Evolutionary conservation across 2,329 filamentous ascomycete genomes (phyloP).

Genomic region (Ascochyta clinopodiicola): DNA sequence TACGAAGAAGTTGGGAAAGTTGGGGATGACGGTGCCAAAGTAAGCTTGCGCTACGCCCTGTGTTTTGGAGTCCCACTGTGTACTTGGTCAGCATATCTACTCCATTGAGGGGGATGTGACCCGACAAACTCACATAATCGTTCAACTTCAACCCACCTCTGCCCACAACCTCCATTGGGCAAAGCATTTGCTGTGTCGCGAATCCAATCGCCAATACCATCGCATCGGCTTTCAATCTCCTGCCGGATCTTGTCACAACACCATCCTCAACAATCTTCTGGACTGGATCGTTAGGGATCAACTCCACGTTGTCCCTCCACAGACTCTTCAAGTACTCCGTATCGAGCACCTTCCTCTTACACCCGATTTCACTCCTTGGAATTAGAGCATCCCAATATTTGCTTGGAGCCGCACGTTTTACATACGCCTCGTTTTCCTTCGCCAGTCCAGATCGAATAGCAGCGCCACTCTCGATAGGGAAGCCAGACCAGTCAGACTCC

Average conservation of each 20-base stretch:
- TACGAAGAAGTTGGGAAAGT: slow-evolving; percentile 34
- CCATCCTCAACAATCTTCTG: slow-evolving; percentile 48
- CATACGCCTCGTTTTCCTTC: slow-evolving; percentile 52
- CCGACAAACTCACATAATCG: slow-evolving; percentile 41
- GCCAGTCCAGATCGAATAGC: slow-evolving; percentile 46
- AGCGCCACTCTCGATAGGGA: slow-evolving; percentile 49
- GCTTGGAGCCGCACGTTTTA: slow-evolving; percentile 51
- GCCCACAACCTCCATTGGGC: slow-evolving; percentile 56
- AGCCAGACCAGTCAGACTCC: slow-evolving; percentile 54
- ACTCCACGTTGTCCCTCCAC: slow-evolving; percentile 52
- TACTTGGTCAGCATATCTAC: background rate
- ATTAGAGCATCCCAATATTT: slow-evolving; percentile 55
- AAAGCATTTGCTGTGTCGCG: slow-evolving; percentile 55
- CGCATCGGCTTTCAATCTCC: slow-evolving; percentile 51
- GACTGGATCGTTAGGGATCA: slow-evolving; percentile 52
- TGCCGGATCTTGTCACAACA: slow-evolving; percentile 49
- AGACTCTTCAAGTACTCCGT: slow-evolving; percentile 55
- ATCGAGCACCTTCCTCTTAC: slow-evolving; percentile 57
- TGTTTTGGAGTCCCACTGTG: slow-evolving; percentile 49
- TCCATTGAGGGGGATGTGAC: background rate
- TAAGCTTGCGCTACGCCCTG: slow-evolving; percentile 54
- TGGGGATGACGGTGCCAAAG: slow-evolving; percentile 56
- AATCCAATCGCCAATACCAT: slow-evolving; percentile 60
- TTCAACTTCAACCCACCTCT: slow-evolving; percentile 49
- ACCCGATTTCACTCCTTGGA: slow-evolving; percentile 55